Evolutionary conservation across 306 rosid species (phyloP).

Genomic region (Casuarina equisetifolia): DNA sequence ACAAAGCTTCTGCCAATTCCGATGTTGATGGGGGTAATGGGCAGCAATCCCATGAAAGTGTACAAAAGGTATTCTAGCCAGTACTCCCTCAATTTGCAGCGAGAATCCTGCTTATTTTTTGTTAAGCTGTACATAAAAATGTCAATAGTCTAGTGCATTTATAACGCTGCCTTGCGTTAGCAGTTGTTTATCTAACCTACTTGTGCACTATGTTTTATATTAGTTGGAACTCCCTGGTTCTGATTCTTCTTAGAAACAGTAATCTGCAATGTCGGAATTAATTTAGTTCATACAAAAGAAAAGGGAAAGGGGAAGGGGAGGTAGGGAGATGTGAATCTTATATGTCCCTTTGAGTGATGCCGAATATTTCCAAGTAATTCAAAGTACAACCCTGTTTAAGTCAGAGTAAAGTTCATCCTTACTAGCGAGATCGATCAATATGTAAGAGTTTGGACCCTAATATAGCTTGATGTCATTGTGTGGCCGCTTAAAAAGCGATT

Average conservation of each 20-base stretch:
- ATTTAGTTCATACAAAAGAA: background rate
- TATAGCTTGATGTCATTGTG: background rate
- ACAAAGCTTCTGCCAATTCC: constrained; percentile 36
- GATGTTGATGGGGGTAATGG: constrained; percentile 34
- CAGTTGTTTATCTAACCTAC: background rate
- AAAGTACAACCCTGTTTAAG: background rate
- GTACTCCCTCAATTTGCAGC: constrained; percentile 2
- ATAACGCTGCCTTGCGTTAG: background rate
- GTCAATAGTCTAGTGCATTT: background rate
- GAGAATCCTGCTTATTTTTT: constrained; percentile 9
- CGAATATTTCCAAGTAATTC: background rate
- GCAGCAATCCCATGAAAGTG: constrained; percentile 23
- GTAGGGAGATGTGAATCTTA: background rate
- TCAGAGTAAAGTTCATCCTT: background rate
- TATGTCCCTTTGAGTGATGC: background rate
- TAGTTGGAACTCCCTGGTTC: background rate
- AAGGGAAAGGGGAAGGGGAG: background rate
- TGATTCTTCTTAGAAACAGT: background rate
- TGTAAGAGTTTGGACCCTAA: background rate
- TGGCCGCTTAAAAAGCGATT: background rate
- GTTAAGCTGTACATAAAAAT: background rate
- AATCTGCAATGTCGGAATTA: background rate
- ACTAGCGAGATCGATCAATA: background rate
- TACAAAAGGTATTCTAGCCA: constrained; percentile 46
- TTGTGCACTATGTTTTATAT: constrained; percentile 11